A percentile compares a stretch with the other conserved stretches of the same genome.
phyloP scores from a whole-genome alignment of 139 green algal species.

The Mesostigma viride region DNA sequence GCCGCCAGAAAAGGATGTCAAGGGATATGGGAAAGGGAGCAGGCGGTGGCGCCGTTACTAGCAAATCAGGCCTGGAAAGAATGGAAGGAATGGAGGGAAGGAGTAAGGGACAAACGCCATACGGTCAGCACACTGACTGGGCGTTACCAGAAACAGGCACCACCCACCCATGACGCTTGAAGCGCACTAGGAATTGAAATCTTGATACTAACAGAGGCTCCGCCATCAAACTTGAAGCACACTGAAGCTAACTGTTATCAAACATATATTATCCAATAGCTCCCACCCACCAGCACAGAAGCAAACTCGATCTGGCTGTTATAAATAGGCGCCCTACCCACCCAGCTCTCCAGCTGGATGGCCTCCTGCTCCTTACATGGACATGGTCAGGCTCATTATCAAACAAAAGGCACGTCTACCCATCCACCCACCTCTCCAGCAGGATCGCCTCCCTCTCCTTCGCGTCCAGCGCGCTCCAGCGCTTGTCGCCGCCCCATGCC shows the following conservation, averaged over 20 bases:
- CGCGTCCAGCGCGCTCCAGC: slow-evolving; percentile 16
- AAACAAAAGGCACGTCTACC: too few species aligned
- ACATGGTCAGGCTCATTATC: too few species aligned
- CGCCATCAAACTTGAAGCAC: too few species aligned
- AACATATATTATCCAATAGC: too few species aligned
- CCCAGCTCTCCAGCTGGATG: too few species aligned
- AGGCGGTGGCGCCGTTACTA: neutral
- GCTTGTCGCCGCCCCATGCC: slow-evolving; percentile 11
- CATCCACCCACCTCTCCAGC: slow-evolving; percentile 18
- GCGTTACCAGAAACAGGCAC: too few species aligned
- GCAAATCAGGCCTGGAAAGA: too few species aligned
- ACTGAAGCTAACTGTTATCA: too few species aligned
- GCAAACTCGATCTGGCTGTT: too few species aligned
- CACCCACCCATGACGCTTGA: neutral
- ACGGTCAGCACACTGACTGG: neutral
- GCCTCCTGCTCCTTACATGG: too few species aligned
- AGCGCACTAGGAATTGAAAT: neutral
- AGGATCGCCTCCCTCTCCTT: slow-evolving; percentile 21
- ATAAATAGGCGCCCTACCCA: too few species aligned
- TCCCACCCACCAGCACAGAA: too few species aligned
- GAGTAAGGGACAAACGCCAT: neutral
- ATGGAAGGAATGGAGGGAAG: neutral
- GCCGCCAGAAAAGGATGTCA: neutral
- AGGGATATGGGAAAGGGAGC: neutral
- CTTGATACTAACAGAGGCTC: neutral